Percentiles rank a stretch among this genome's conserved stretches.
Conservation (phyloP, 2,329 filamentous ascomycete species). For the Monosporascus sp. region DNA sequence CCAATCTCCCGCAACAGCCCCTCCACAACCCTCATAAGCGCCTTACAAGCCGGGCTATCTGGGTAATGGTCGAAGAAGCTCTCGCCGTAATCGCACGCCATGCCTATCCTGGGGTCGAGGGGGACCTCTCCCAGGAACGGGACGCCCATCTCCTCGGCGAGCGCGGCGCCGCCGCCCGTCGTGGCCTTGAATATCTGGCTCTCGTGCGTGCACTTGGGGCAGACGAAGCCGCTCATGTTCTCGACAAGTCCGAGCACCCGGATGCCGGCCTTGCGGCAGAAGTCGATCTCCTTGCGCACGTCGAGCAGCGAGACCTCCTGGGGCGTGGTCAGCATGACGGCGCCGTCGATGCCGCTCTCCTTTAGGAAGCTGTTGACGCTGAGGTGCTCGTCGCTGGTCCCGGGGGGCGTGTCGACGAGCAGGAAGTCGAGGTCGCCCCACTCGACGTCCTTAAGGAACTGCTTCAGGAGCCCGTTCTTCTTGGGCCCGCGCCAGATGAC, state of each 20-base stretch:
- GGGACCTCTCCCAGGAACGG: constrained; percentile 88
- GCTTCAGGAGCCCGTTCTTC: constrained; percentile 98
- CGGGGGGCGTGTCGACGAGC: constrained; percentile 91
- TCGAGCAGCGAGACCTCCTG: constrained; percentile 91
- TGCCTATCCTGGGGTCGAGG: constrained; percentile 86
- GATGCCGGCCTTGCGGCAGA: constrained; percentile 92
- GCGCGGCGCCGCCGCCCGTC: constrained; percentile 74
- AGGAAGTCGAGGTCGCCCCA: constrained; percentile 95
- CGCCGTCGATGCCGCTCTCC: constrained; percentile 87
- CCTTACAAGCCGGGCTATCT: constrained; percentile 83
- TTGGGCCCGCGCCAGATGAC: constrained; percentile 97
- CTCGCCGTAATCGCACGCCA: constrained; percentile 96
- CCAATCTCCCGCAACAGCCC: constrained; percentile 63
- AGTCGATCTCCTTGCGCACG: constrained; percentile 95
- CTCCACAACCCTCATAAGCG: constrained; percentile 75
- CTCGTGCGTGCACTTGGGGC: constrained; percentile 78
- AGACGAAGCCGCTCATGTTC: constrained; percentile 98
- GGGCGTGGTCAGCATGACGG: constrained; percentile 88
- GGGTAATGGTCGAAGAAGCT: constrained; percentile 94
- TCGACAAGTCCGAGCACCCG: constrained; percentile 84
- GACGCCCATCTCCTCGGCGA: constrained; percentile 83
- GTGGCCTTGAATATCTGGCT: constrained; percentile 86
- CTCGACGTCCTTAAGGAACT: constrained; percentile 95
- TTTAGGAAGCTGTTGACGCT: constrained; percentile 89
- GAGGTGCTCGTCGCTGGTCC: constrained; percentile 91